A percentile compares a stretch with the other conserved stretches of the same genome.
Evolutionary conservation across 306 rosid genomes (phyloP).

Genomic region (Canavalia ensiformis): DNA sequence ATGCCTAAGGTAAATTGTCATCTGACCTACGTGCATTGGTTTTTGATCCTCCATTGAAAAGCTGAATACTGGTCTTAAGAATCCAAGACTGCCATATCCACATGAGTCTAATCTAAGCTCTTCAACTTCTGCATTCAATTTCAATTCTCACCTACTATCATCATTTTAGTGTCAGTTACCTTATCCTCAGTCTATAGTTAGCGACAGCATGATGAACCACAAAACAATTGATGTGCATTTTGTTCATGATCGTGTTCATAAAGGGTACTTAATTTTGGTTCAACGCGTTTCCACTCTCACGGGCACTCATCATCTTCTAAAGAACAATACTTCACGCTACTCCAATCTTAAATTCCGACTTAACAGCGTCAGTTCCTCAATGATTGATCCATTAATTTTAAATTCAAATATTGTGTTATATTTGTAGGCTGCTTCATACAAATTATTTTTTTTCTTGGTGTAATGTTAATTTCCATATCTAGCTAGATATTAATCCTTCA

Average conservation of each 20-base stretch:
- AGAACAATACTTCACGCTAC: neutral
- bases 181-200: neutral
- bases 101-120: neutral
- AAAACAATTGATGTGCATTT: neutral
- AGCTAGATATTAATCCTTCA: no score
- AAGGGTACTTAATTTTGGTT: neutral
- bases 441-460: no score
- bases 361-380: neutral
- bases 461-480: no score
- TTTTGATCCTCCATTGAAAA: neutral
- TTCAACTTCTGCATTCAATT: neutral
- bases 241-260: neutral
- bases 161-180: constrained; percentile 9
- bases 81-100: no score
- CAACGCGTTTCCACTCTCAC: neutral
- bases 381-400: no score
- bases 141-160: neutral
- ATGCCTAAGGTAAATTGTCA: neutral
- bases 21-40: no score
- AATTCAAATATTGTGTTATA: no score
- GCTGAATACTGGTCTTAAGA: neutral
- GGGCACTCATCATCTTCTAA: no score
- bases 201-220: neutral
- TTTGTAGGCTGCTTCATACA: no score
- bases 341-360: neutral